These are phyloP conservation scores for Zoysia pacifica DNA, from an alignment of 176 grass and related monocot genomes.

Conservation along the genomic window DNA sequence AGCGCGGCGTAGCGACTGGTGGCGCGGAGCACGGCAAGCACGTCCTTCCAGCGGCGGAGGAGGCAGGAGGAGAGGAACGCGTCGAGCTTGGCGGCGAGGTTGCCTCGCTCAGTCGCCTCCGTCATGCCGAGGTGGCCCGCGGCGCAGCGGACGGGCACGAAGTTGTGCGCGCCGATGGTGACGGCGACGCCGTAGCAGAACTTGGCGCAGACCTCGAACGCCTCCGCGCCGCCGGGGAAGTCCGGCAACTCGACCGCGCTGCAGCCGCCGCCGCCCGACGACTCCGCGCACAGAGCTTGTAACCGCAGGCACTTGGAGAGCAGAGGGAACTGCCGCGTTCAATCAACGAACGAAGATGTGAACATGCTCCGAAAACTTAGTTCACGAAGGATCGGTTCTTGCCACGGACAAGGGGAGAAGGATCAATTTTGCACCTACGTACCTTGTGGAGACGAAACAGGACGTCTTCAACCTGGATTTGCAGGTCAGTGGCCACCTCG, in stretches of 20 bases:
- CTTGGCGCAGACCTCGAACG: constrained; percentile 79
- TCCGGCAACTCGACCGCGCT: constrained; percentile 36
- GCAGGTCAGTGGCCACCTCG: constrained; percentile 67
- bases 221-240: constrained; percentile 66
- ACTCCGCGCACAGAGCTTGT: constrained; percentile 53
- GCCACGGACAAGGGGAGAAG: background rate
- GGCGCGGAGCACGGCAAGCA: constrained; percentile 54
- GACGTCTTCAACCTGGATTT: constrained; percentile 57
- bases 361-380: background rate
- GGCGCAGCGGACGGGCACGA: constrained; percentile 63
- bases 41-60: constrained; percentile 81
- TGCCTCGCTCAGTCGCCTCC: constrained; percentile 56
- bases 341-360: background rate
- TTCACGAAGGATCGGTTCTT: background rate
- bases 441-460: constrained; percentile 84
- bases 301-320: constrained; percentile 69
- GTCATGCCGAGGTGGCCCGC: constrained; percentile 73
- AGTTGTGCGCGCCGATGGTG: constrained; percentile 68
- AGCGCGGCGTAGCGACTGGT: constrained; percentile 29
- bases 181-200: constrained; percentile 79
- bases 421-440: background rate
- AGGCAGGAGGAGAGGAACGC: constrained; percentile 71
- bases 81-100: constrained; percentile 72
- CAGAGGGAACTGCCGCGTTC: constrained; percentile 64
- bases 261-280: background rate